phyloP scores from a whole-genome alignment of 169 alveolate genomes.

The Babesia ovata region DNA sequence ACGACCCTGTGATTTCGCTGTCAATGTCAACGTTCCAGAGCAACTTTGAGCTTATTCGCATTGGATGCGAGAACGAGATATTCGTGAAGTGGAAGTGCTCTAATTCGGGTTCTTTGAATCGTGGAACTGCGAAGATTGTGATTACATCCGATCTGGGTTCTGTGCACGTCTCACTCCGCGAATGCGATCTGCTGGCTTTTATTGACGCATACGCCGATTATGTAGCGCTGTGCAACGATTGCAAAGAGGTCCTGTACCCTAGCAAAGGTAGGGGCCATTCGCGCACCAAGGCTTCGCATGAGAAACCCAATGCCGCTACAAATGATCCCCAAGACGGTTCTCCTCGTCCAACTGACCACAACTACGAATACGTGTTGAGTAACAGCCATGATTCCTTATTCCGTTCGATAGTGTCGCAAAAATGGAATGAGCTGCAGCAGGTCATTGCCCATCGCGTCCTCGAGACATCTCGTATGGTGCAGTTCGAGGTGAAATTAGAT shows the following conservation, averaged over 20 bases:
- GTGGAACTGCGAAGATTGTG: slow-evolving; percentile 17
- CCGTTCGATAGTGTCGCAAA: slow-evolving; percentile 22
- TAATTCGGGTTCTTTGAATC: slow-evolving; percentile 1
- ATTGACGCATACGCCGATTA: slow-evolving; percentile 30
- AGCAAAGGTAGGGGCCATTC: neutral
- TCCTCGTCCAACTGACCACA: neutral
- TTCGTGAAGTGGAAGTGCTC: slow-evolving; percentile 29
- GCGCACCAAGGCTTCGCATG: neutral
- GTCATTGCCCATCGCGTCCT: neutral
- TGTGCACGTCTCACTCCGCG: slow-evolving; percentile 50
- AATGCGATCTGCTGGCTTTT: slow-evolving; percentile 41
- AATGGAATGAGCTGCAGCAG: slow-evolving; percentile 21
- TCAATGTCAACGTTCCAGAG: slow-evolving; percentile 8
- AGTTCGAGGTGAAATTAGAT: slow-evolving; percentile 27
- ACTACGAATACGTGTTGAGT: neutral
- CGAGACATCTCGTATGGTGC: neutral
- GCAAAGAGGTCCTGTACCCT: slow-evolving; percentile 11
- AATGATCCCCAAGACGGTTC: too few species aligned
- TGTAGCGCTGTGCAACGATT: slow-evolving; percentile 28
- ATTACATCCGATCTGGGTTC: slow-evolving; percentile 33
- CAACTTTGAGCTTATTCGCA: slow-evolving; percentile 22
- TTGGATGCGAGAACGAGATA: slow-evolving; percentile 24
- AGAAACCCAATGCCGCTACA: neutral
- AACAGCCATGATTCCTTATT: neutral
- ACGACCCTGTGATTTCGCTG: slow-evolving; percentile 20